Evolutionary conservation across 1,284 basidiomycete genomes (phyloP).

Genomic region (Hemileia vastatrix): DNA sequence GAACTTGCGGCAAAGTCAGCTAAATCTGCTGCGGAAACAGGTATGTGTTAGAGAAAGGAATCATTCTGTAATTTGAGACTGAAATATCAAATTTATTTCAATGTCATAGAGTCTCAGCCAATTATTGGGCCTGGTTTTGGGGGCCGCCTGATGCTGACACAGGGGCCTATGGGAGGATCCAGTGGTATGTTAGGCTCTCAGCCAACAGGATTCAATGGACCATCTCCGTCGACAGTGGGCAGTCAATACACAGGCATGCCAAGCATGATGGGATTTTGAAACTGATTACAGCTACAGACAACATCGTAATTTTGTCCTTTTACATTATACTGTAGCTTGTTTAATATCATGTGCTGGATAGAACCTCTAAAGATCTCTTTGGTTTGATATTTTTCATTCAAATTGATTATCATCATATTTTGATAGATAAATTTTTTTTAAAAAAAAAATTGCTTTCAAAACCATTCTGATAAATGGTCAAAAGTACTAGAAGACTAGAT

Average conservation of each 20-base stretch:
- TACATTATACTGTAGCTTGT: too few species aligned
- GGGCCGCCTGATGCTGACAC: conserved; percentile 27
- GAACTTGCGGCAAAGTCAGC: conserved; percentile 68
- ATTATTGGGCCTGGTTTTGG: conserved; percentile 49
- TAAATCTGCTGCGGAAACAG: conserved; percentile 67
- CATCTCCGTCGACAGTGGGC: not conserved
- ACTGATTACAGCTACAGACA: conserved; percentile 48
- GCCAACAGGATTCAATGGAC: conserved; percentile 13
- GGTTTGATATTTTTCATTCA: too few species aligned
- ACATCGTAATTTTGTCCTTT: conserved; percentile 55
- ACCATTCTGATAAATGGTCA: not conserved
- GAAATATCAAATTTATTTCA: not conserved
- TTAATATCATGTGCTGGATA: too few species aligned
- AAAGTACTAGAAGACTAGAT: conserved; percentile 1
- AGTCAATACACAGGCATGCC: too few species aligned
- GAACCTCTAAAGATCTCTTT: too few species aligned
- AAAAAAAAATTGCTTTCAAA: conserved; percentile 3
- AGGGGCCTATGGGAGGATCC: conserved; percentile 24
- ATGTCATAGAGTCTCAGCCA: conserved; percentile 56
- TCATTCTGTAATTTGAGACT: too few species aligned
- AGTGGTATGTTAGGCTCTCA: conserved; percentile 24
- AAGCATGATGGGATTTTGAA: conserved; percentile 25
- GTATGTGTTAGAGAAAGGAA: conserved; percentile 36
- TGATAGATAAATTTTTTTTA: conserved; percentile 24
- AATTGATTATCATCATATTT: conserved; percentile 55